Evolutionary conservation across 2,329 filamentous ascomycete species (phyloP).

Genomic region (Hymenoscyphus infarciens): DNA sequence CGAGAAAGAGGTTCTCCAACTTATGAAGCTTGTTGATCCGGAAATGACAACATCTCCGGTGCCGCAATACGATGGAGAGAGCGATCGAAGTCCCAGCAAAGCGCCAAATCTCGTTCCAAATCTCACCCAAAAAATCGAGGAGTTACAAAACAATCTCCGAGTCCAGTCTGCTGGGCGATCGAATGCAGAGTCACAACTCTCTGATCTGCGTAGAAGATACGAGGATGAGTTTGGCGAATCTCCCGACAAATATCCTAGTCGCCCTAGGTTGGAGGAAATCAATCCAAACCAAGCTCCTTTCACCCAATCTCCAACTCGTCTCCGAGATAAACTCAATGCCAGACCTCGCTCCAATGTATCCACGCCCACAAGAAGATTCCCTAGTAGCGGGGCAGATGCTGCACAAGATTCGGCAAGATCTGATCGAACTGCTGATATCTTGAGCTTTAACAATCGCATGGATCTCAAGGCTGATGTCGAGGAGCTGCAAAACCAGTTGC

Average conservation of each 20-base stretch:
- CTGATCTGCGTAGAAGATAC: constrained; percentile 71
- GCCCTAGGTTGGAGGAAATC: constrained; percentile 81
- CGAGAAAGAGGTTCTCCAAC: constrained; percentile 74
- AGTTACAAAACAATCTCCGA: constrained; percentile 82
- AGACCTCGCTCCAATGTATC: constrained; percentile 69
- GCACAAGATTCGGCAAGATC: constrained; percentile 74
- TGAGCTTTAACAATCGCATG: constrained; percentile 83
- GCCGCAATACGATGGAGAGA: constrained; percentile 53
- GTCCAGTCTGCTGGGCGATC: constrained; percentile 76
- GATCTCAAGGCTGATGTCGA: constrained; percentile 89
- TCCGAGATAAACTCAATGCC: constrained; percentile 51
- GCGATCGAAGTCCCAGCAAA: constrained; percentile 55
- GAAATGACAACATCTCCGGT: constrained; percentile 44
- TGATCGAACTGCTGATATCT: constrained; percentile 78
- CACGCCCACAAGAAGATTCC: constrained; percentile 72
- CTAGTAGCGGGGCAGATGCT: constrained; percentile 51
- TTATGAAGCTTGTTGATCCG: constrained; percentile 84
- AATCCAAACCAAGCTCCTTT: constrained; percentile 75
- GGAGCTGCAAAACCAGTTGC: constrained; percentile 88
- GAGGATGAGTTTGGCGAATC: constrained; percentile 67
- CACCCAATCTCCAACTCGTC: constrained; percentile 70
- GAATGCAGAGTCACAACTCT: constrained; percentile 79
- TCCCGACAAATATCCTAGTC: constrained; percentile 57
- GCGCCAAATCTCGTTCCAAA: constrained; percentile 67
- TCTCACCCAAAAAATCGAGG: constrained; percentile 80